Base-by-base conservation (phyloP, 805 yeast genomes). In the Starmera dryadoides region DNA sequence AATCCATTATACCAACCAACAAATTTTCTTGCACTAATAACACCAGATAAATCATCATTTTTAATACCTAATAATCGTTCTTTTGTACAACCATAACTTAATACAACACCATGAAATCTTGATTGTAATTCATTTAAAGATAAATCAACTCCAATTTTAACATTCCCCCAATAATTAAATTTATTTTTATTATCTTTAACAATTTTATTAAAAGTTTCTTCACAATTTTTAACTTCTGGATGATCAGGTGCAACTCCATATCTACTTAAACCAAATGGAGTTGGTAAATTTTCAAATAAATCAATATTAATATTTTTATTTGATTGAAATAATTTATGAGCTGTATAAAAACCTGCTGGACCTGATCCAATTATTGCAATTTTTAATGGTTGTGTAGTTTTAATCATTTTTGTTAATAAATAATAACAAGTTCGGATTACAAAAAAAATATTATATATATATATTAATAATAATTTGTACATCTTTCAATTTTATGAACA, bases 191-290 rank as follows among this genome's bases (percentile, higher is more conserved):
- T n/a, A n/a, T n/a, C n/a, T 19, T 47, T 39, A 53, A 63, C 50
- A 48, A 47, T 42, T 14, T 65, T 79, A 9, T 70, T 72, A 55
- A 93, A 82, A 38, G 88, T 79, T 16, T 83, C 67, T 37, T 68
- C 73, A 50, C 93, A 84, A 43, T 79, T 79, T 58, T 89, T 91
- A 25, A 93, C 98, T 53, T 93, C 98, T 0, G 96, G 96, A 60
- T 93, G 97, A 61, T 93, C 99, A 2, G 99, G 99, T 0, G 98
- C 97, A n/a, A 93, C 98, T 2, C 99, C 99, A 56, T 75, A 89
- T 28, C 99, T 63, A 32, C 89, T 79, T 26, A 93, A 68, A 0
- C 99, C 99, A 63, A 73, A 91, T 0, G 98, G 98, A 6, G 88
- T 80, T 0, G 97, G 96, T 20, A 80, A 64, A 45, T 77, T 72